Conservation (phyloP, 805 yeast genomes). For the Candida wancherniae region DNA sequence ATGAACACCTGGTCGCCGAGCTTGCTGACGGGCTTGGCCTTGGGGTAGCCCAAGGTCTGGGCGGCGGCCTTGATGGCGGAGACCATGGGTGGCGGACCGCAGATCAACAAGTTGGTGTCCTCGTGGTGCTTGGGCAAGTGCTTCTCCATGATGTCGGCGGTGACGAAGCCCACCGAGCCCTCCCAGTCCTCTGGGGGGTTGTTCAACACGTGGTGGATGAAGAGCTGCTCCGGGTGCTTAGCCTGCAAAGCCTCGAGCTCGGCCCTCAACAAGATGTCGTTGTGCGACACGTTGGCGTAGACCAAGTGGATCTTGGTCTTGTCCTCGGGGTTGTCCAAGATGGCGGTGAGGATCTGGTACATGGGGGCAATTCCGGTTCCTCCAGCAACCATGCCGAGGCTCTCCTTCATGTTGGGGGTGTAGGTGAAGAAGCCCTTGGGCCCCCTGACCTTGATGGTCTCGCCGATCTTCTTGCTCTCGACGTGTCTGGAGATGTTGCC, state of each 20-base stretch:
- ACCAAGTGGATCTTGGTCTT: slow-evolving; percentile 67
- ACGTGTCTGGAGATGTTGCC: slow-evolving; percentile 81
- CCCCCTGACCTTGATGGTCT: slow-evolving; percentile 72
- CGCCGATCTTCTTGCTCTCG: slow-evolving; percentile 72
- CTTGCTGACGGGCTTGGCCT: slow-evolving; percentile 86
- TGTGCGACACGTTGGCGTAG: slow-evolving; percentile 76
- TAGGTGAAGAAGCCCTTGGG: slow-evolving; percentile 89
- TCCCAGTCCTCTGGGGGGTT: slow-evolving; percentile 68
- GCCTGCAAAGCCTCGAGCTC: slow-evolving; percentile 69
- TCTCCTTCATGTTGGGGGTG: slow-evolving; percentile 68
- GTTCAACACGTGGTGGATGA: slow-evolving; percentile 70
- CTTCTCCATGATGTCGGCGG: slow-evolving; percentile 63
- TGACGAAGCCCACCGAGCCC: slow-evolving; percentile 76
- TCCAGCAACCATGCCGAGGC: slow-evolving; percentile 89
- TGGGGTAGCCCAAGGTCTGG: slow-evolving; percentile 64
- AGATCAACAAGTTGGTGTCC: slow-evolving; percentile 68
- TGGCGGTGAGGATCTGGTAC: slow-evolving; percentile 86
- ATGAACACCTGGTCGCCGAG: slow-evolving; percentile 88
- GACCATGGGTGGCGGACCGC: slow-evolving; percentile 95
- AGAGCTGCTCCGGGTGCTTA: slow-evolving; percentile 54
- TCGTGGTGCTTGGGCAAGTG: slow-evolving; percentile 58
- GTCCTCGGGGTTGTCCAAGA: slow-evolving; percentile 72
- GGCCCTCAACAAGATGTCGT: slow-evolving; percentile 73
- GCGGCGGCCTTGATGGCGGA: slow-evolving; percentile 80
- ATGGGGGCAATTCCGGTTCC: slow-evolving; percentile 97